Conservation (phyloP, 2,329 filamentous ascomycete species). For the Aureobasidium leucospermi region DNA sequence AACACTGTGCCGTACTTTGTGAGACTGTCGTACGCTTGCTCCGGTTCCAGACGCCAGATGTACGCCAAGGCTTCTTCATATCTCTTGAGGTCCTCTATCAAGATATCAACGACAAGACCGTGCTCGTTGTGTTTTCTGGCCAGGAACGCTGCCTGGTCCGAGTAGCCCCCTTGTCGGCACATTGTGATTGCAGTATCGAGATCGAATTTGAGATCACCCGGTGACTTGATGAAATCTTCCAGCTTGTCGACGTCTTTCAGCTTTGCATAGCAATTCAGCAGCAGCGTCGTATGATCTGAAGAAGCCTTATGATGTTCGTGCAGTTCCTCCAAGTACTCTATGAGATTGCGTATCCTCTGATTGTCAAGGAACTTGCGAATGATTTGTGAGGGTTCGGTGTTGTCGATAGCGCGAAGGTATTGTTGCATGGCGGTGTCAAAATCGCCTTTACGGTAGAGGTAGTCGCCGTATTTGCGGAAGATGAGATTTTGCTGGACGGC, state of each 20-base stretch:
- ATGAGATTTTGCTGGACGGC: constrained; percentile 79
- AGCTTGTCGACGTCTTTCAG: constrained; percentile 95
- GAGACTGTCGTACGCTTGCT: constrained; percentile 75
- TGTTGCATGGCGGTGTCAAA: constrained; percentile 99
- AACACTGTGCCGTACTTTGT: constrained; percentile 94
- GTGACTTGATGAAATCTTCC: constrained; percentile 93
- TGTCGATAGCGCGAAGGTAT: constrained; percentile 92
- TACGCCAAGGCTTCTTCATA: constrained; percentile 85
- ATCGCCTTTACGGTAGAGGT: constrained; percentile 88
- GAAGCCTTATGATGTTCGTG: constrained; percentile 92
- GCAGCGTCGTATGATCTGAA: constrained; percentile 85
- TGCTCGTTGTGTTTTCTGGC: constrained; percentile 91
- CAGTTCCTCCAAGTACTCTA: constrained; percentile 92
- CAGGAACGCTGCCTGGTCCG: constrained; percentile 90
- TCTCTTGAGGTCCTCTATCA: constrained; percentile 90
- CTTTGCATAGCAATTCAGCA: constrained; percentile 97
- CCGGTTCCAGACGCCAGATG: constrained; percentile 79
- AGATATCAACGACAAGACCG: constrained; percentile 86
- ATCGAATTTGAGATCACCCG: constrained; percentile 91
- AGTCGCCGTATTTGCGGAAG: constrained; percentile 87
- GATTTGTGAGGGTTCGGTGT: constrained; percentile 90
- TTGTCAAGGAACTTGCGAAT: constrained; percentile 97
- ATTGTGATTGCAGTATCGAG: constrained; percentile 94
- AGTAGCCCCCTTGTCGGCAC: constrained; percentile 96
- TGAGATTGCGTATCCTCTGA: constrained; percentile 93